Conservation (phyloP, 2,329 filamentous ascomycete genomes). For the Aspergillus viridinutans region DNA sequence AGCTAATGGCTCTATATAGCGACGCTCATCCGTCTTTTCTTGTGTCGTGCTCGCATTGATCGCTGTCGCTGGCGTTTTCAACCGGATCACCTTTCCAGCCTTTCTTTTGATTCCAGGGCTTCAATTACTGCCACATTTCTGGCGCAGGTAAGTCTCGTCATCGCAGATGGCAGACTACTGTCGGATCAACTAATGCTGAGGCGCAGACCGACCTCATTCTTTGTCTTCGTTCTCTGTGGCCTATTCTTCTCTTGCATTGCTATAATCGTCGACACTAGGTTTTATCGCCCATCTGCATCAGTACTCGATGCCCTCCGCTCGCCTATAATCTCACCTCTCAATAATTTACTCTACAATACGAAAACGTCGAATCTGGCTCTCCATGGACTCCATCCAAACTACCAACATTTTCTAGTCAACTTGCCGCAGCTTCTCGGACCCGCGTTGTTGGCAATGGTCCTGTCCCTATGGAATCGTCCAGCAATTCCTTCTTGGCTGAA, state of each 20-base stretch:
- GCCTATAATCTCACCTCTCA: constrained; percentile 71
- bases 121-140: constrained; percentile 79
- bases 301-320: constrained; percentile 42
- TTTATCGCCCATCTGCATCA: constrained; percentile 55
- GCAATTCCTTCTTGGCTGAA: constrained; percentile 29
- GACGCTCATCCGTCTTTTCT: constrained; percentile 70
- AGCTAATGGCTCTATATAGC: constrained; percentile 42
- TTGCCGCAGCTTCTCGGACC: constrained; percentile 69
- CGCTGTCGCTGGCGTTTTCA: constrained; percentile 82
- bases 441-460: constrained; percentile 52
- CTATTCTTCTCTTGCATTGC: constrained; percentile 67
- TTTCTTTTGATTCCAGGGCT: constrained; percentile 82
- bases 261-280: constrained; percentile 77
- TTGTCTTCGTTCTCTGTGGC: constrained; percentile 62
- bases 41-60: constrained; percentile 76
- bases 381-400: constrained; percentile 74
- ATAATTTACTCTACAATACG: constrained; percentile 74
- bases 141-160: constrained; percentile 61
- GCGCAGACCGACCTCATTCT: constrained; percentile 53
- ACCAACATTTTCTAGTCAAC: constrained; percentile 70
- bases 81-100: constrained; percentile 94
- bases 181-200: not conserved
- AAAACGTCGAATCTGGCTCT: constrained; percentile 64
- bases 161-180: constrained; percentile 28
- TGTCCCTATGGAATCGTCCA: constrained; percentile 46